Evolutionary conservation across 441 rosid genomes (phyloP).

Genomic region (Corymbia calophylla): DNA sequence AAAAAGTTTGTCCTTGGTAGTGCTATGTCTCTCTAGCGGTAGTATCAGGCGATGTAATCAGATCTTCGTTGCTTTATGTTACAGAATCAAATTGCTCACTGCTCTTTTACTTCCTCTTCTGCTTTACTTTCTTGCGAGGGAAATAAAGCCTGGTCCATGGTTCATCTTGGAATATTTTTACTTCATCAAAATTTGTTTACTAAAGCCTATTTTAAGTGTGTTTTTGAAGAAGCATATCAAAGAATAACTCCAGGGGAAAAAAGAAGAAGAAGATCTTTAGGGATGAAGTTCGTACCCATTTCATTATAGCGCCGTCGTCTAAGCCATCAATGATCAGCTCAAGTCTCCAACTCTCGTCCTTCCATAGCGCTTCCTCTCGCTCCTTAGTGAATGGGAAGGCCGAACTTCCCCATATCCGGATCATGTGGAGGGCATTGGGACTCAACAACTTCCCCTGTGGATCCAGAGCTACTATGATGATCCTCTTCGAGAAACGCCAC

Average conservation of each 20-base stretch:
- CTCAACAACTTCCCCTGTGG: constrained; percentile 18
- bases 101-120: neutral
- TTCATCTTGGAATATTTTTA: neutral
- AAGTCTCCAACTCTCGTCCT: constrained; percentile 18
- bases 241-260: neutral
- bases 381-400: constrained; percentile 26
- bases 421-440: constrained; percentile 31
- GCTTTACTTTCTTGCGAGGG: neutral
- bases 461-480: constrained; percentile 21
- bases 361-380: constrained; percentile 24
- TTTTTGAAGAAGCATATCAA: neutral
- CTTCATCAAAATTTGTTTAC: neutral
- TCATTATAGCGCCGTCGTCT: neutral
- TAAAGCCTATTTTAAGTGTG: neutral
- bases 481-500: constrained; percentile 22
- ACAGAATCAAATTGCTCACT: neutral
- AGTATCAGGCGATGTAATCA: neutral
- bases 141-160: neutral
- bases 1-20: neutral
- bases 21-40: neutral
- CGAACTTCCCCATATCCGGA: constrained; percentile 22
- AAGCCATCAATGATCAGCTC: constrained; percentile 23
- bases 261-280: neutral
- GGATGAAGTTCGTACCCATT: constrained; percentile 15
- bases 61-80: neutral